Evolutionary conservation across 192 early-diverging fungal genomes (phyloP), one percentile per base, ranked within the genome.

Genomic region (Phycomyces nitens): DNA sequence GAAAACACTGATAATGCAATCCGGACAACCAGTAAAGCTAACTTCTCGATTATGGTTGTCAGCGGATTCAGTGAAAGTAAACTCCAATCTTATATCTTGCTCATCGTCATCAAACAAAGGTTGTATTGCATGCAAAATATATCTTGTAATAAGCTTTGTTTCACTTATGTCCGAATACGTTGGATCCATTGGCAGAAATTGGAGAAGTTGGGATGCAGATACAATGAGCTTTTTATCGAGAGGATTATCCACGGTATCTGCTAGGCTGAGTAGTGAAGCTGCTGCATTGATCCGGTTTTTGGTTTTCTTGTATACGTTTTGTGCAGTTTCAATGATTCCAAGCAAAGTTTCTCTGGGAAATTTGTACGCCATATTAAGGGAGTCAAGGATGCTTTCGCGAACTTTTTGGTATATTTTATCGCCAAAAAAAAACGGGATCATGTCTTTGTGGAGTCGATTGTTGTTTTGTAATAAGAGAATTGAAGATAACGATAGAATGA

Each of bases 1-100:
- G 18, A 62, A 53, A 53, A 15, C 21, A 24, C 0, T 62, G 24
- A 62, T 62, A 15, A 62, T 62, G 40, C 60, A 62, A 62, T 62
- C 60, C 40, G 60, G 49, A 23, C 49, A 41, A 53, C 39, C 60
- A 62, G 16, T 53, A 53, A 62, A 53, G 40, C 51, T 52, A 41
- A 38, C 24, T 61, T 29, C 26, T 61, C 34, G 60, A 9, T 61
- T 51, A 56, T 50, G 4, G 3, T 60, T 50, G 44, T 60, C 58
- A 60, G 58, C 21, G 23, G 26, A 21, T 49, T 60, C 58, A 49
- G 58, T 49, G 42, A 29, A 60, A 43, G 43, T 60, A 29, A 51
- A 49, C 49, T 60, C 47, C 43, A 51, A 23, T 24, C 59, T 23
- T 51, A 60, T 60, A 21, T 60, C 29, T 51, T 16, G 59, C 12